phyloP scores from a whole-genome alignment of 495 filamentous ascomycete species.

The Tuber magnatum region DNA sequence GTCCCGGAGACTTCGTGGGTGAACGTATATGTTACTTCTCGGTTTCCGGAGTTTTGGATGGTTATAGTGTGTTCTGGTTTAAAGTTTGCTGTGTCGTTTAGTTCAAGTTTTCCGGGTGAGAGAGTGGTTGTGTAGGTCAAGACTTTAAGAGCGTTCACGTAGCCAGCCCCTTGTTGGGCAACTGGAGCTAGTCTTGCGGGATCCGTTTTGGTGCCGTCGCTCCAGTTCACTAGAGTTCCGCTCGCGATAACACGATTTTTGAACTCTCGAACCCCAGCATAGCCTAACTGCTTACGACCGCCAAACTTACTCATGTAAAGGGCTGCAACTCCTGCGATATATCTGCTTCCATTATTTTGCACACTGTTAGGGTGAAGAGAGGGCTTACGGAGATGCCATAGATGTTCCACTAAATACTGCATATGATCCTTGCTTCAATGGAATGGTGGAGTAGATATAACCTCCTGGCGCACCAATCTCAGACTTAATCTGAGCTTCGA shows the following conservation, averaged over 20 bases:
- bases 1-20: slow-evolving; percentile 37
- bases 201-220: slow-evolving; percentile 44
- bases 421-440: slow-evolving; percentile 46
- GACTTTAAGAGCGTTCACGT: slow-evolving; percentile 53
- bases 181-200: slow-evolving; percentile 49
- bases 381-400: slow-evolving; percentile 49
- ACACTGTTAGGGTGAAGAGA: not conserved
- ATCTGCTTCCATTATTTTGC: not conserved
- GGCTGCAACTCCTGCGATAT: slow-evolving; percentile 51
- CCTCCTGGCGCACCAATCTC: slow-evolving; percentile 52
- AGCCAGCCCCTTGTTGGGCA: slow-evolving; percentile 52
- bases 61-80: slow-evolving; percentile 46
- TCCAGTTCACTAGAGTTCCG: slow-evolving; percentile 46
- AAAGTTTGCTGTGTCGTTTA: slow-evolving; percentile 54
- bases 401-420: slow-evolving; percentile 49
- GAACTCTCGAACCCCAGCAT: slow-evolving; percentile 43
- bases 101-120: slow-evolving; percentile 50
- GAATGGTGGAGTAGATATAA: slow-evolving; percentile 53
- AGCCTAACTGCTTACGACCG: slow-evolving; percentile 42
- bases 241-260: slow-evolving; percentile 43
- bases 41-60: slow-evolving; percentile 49
- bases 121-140: slow-evolving; percentile 51
- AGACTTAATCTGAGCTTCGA: slow-evolving; percentile 51
- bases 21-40: slow-evolving; percentile 47
- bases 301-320: slow-evolving; percentile 49